A percentile compares a stretch with the other conserved stretches of the same genome.
phyloP scores from a whole-genome alignment of 2,329 filamentous ascomycete genomes.

The Trichophyton equinum region DNA sequence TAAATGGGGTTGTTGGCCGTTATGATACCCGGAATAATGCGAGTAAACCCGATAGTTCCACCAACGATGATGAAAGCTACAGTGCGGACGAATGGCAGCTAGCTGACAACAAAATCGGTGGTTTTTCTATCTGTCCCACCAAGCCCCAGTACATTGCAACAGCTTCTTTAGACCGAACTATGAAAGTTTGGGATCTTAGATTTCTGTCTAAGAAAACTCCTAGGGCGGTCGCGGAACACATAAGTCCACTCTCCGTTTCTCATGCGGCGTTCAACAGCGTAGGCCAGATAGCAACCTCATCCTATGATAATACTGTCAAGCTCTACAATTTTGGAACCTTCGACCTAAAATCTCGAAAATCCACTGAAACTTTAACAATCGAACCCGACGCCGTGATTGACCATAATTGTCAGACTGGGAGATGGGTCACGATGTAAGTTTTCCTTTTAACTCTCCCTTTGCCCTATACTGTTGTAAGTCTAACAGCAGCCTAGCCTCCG shows the following conservation, averaged over 20 bases:
- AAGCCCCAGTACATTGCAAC: constrained; percentile 76
- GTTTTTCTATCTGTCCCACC: constrained; percentile 71
- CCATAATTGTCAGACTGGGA: constrained; percentile 92
- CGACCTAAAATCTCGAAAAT: constrained; percentile 46
- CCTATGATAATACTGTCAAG: constrained; percentile 91
- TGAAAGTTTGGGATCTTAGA: constrained; percentile 87
- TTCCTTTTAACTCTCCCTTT: not conserved
- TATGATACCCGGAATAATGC: constrained; percentile 56
- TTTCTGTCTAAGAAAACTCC: constrained; percentile 56
- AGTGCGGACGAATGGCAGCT: constrained; percentile 59
- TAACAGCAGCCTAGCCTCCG: constrained; percentile 41
- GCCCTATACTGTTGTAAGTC: not conserved
- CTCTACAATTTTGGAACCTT: constrained; percentile 63
- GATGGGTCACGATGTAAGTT: constrained; percentile 75
- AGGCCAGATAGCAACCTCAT: constrained; percentile 79
- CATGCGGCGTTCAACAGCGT: constrained; percentile 80
- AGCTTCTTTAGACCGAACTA: constrained; percentile 73
- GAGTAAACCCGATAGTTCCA: not conserved
- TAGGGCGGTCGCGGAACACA: constrained; percentile 64
- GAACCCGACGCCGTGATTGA: constrained; percentile 54
- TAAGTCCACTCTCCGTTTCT: constrained; percentile 72
- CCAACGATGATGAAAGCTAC: constrained; percentile 24
- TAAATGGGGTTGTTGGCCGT: constrained; percentile 67
- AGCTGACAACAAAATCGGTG: constrained; percentile 88
- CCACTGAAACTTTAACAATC: constrained; percentile 52